Evolutionary conservation across 208 protist genomes (phyloP).

Genomic region (Zelonia costaricensis): DNA sequence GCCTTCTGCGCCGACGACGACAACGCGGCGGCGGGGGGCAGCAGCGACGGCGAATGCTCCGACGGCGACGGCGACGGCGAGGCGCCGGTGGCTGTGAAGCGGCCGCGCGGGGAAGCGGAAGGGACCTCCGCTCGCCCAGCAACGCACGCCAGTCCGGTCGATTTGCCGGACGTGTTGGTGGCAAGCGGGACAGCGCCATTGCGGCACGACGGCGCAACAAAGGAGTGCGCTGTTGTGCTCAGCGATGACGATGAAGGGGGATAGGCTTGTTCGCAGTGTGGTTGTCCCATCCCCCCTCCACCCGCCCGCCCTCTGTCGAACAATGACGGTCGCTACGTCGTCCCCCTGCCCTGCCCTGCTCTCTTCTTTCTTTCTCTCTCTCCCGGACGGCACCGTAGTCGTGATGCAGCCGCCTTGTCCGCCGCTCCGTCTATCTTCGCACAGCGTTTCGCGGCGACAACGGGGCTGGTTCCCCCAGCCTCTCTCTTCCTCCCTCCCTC

Average conservation of each 20-base stretch:
- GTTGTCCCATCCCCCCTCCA: neutral
- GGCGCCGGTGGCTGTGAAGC: neutral
- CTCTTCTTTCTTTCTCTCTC: no score
- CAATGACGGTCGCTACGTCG: neutral
- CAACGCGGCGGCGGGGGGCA: neutral
- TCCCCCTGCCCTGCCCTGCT: no score
- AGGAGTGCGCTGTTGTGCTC: conserved; percentile 10
- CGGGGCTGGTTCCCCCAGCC: no score
- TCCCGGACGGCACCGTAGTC: no score
- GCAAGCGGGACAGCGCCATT: neutral
- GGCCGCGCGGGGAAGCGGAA: neutral
- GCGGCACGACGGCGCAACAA: neutral
- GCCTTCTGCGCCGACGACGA: conserved; percentile 26
- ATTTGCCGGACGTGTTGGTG: no score
- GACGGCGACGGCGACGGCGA: conserved; percentile 3
- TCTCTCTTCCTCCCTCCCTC: no score
- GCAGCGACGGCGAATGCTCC: conserved; percentile 2
- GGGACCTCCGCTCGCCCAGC: no score
- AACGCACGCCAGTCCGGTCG: no score
- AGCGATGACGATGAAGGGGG: conserved; percentile 15
- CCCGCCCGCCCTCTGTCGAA: no score
- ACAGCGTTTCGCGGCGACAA: no score
- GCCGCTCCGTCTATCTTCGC: no score
- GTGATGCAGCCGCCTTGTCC: no score
- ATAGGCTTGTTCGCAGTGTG: neutral